A percentile compares a stretch with the other conserved stretches of the same genome.
Evolutionary conservation across 768 basidiomycete genomes (phyloP).

Genomic region (Trametes villosa): DNA sequence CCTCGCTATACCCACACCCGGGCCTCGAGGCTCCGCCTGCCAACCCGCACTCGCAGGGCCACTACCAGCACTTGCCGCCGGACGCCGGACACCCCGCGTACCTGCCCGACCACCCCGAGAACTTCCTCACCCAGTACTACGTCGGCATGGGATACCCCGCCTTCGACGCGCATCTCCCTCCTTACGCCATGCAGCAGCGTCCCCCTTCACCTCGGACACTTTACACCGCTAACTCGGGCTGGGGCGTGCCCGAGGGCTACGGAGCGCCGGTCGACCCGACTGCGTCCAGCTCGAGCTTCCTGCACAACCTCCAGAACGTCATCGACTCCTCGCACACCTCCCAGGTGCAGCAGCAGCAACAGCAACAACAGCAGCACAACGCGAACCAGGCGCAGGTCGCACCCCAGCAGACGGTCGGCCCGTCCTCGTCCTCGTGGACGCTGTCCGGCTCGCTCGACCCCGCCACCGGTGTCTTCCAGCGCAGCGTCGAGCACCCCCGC

Average conservation of each 20-base stretch:
- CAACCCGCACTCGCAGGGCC: background rate
- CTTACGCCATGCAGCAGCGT: constrained; percentile 9
- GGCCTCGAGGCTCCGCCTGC: constrained; percentile 4
- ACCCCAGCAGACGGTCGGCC: background rate
- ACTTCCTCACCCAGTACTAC: constrained; percentile 1
- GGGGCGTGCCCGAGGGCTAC: constrained; percentile 2
- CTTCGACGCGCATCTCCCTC: background rate
- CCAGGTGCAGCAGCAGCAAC: constrained; percentile 15
- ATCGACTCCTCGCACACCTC: constrained; percentile 18
- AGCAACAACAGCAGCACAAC: constrained; percentile 15
- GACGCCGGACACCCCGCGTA: constrained; percentile 1
- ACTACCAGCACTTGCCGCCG: background rate
- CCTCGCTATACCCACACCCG: constrained; percentile 10
- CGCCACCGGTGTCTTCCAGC: constrained; percentile 67
- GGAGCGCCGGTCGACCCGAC: constrained; percentile 2
- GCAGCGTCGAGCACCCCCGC: constrained; percentile 63
- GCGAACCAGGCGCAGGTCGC: background rate
- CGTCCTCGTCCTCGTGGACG: constrained; percentile 28
- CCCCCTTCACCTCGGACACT: constrained; percentile 14
- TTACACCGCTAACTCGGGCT: constrained; percentile 14
- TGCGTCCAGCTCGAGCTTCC: constrained; percentile 5
- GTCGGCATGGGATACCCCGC: background rate
- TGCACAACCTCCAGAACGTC: constrained; percentile 7
- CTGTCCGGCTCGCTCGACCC: constrained; percentile 68
- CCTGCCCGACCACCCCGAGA: constrained; percentile 10